These are phyloP conservation scores for Grigorovia jiainica DNA, from an alignment of 805 yeast genomes.

Conservation along the genomic window DNA sequence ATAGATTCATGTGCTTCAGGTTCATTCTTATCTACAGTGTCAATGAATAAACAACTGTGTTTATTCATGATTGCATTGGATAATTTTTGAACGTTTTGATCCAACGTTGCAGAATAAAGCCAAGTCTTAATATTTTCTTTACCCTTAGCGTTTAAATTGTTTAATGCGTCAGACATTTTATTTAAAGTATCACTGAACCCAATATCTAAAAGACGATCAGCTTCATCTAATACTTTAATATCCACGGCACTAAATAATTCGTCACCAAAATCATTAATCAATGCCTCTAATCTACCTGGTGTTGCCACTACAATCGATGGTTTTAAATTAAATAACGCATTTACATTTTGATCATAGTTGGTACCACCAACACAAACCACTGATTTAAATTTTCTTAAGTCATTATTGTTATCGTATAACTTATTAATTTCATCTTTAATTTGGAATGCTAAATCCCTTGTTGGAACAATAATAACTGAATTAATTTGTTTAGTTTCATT, in stretches of 20 bases:
- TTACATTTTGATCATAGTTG: conserved; percentile 32
- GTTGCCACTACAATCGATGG: conserved; percentile 72
- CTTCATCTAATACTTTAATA: conserved; percentile 78
- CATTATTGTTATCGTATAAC: conserved; percentile 28
- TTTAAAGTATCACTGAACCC: conserved; percentile 66
- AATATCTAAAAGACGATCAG: conserved; percentile 75
- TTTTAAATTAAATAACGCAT: conserved; percentile 23
- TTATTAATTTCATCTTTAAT: conserved; percentile 56
- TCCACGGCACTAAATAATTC: conserved; percentile 44
- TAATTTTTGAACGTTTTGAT: conserved; percentile 52
- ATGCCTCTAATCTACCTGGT: conserved; percentile 75
- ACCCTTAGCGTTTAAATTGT: conserved; percentile 24
- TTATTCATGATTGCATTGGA: conserved; percentile 50
- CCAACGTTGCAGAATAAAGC: conserved; percentile 84
- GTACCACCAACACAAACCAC: conserved; percentile 63
- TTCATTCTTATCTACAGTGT: conserved; percentile 65
- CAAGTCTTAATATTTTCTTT: conserved; percentile 47
- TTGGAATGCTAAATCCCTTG: conserved; percentile 85
- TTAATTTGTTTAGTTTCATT: conserved; percentile 33
- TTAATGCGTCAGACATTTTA: conserved; percentile 44
- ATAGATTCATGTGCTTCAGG: conserved; percentile 75
- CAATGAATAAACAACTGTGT: conserved; percentile 48
- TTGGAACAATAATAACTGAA: conserved; percentile 73
- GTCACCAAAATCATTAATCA: conserved; percentile 38
- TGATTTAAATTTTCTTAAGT: conserved; percentile 29